A percentile compares a stretch with the other conserved stretches of the same genome.
Evolutionary conservation across 805 yeast genomes (phyloP).

Genomic region (Ogataea angusta): DNA sequence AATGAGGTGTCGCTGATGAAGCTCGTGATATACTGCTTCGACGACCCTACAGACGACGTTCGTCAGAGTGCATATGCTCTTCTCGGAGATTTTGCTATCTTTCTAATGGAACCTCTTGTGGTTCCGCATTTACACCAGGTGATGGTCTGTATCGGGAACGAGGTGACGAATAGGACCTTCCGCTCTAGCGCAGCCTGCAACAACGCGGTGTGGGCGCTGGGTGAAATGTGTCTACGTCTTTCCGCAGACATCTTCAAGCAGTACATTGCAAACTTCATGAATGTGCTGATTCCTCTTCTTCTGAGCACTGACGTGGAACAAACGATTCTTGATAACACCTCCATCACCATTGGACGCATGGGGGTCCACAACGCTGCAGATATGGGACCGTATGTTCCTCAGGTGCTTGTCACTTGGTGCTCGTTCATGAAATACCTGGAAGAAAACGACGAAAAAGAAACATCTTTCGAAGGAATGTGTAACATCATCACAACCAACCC

Average conservation of each 20-base stretch:
- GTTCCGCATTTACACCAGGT: conserved; percentile 49
- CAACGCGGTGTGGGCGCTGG: conserved; percentile 92
- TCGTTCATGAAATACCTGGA: conserved; percentile 60
- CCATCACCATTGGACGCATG: conserved; percentile 84
- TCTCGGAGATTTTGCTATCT: conserved; percentile 83
- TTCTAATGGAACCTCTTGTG: conserved; percentile 43
- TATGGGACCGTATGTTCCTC: conserved; percentile 55
- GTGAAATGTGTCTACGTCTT: conserved; percentile 73
- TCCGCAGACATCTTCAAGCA: conserved; percentile 45
- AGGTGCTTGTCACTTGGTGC: conserved; percentile 68
- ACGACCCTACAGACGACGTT: conserved; percentile 80
- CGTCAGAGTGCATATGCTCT: conserved; percentile 89
- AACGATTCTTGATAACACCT: conserved; percentile 79
- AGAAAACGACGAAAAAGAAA: conserved; percentile 85
- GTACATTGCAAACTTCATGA: conserved; percentile 52
- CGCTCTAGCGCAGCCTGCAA: conserved; percentile 64
- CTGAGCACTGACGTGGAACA: conserved; percentile 51
- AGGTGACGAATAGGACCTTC: conserved; percentile 52
- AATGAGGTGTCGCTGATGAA: conserved; percentile 47
- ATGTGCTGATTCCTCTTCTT: conserved; percentile 57
- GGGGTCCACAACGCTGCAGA: conserved; percentile 62
- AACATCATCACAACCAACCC: conserved; percentile 66
- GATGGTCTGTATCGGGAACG: conserved; percentile 65
- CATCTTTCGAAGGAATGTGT: conserved; percentile 83
- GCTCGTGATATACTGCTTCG: conserved; percentile 63